Percentiles rank a stretch among this genome's conserved stretches.
phyloP scores from a whole-genome alignment of 495 filamentous ascomycete genomes.

The Penicillium psychrofluorescens region DNA sequence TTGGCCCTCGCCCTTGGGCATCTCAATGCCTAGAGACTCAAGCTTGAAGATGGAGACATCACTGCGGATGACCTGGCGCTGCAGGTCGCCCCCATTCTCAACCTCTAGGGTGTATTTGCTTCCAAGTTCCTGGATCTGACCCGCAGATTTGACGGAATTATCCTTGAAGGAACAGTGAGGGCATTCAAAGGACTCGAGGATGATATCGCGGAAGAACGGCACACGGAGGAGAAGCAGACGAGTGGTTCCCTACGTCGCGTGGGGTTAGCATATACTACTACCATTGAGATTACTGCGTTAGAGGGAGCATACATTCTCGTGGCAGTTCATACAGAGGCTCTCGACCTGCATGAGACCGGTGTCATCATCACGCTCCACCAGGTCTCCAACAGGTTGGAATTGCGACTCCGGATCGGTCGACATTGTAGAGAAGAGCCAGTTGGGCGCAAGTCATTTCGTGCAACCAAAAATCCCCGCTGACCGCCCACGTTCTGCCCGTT shows the following conservation, averaged over 20 bases:
- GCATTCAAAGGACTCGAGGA: conserved; percentile 94
- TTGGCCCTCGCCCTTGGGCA: conserved; percentile 80
- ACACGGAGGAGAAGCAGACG: conserved; percentile 82
- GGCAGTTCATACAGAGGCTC: conserved; percentile 78
- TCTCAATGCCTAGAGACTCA: conserved; percentile 82
- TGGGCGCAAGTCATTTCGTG: no score
- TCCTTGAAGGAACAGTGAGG: conserved; percentile 80
- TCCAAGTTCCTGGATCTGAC: conserved; percentile 83
- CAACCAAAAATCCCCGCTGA: no score
- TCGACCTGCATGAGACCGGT: conserved; percentile 45
- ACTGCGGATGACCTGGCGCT: conserved; percentile 84
- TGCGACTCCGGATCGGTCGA: conserved; percentile 21
- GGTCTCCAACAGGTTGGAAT: conserved; percentile 37
- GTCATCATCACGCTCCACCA: conserved; percentile 39
- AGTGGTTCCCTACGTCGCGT: conserved; percentile 60
- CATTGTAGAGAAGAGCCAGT: no score
- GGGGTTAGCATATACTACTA: conserved; percentile 5
- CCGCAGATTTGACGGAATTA: conserved; percentile 86
- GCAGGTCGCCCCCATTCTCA: conserved; percentile 60
- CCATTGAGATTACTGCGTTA: neutral
- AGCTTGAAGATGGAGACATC: conserved; percentile 77
- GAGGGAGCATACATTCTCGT: conserved; percentile 62
- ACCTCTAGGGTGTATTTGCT: conserved; percentile 70
- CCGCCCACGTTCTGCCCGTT: no score
- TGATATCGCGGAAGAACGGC: conserved; percentile 92